phyloP scores from a whole-genome alignment of 202 grass and related monocot genomes.

The Schoenoplectus tabernaemontani region DNA sequence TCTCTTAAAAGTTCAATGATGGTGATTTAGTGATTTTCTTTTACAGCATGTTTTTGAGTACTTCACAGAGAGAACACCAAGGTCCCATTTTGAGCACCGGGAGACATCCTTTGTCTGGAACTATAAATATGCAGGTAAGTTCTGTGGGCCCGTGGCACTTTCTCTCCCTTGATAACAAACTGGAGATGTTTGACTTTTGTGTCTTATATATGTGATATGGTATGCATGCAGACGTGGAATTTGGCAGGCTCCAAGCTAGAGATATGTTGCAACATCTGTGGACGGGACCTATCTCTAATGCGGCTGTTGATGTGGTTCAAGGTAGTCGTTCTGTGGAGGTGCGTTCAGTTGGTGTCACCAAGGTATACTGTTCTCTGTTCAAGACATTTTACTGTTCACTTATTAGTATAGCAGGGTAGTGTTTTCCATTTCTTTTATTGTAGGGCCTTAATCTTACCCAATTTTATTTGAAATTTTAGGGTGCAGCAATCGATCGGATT shows the following conservation, averaged over 20 bases:
- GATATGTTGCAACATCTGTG: slow-evolving; percentile 99
- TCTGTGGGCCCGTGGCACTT: slow-evolving; percentile 13
- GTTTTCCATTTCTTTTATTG: neutral
- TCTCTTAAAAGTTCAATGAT: slow-evolving; percentile 20
- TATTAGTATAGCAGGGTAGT: neutral
- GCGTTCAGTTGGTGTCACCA: slow-evolving; percentile 94
- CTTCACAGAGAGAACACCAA: slow-evolving; percentile 94
- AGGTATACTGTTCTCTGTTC: slow-evolving; percentile 39
- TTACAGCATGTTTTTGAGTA: slow-evolving; percentile 94
- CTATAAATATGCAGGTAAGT: slow-evolving; percentile 89
- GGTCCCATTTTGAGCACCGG: slow-evolving; percentile 97
- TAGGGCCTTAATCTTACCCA: neutral
- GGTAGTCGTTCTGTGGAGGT: slow-evolving; percentile 96
- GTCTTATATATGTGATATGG: slow-evolving; percentile 3
- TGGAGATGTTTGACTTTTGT: slow-evolving; percentile 42
- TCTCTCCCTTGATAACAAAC: slow-evolving; percentile 60
- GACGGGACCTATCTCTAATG: slow-evolving; percentile 97
- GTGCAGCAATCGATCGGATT: slow-evolving; percentile 96
- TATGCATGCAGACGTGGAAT: slow-evolving; percentile 70
- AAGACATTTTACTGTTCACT: neutral
- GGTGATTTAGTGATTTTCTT: slow-evolving; percentile 23
- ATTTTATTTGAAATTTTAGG: slow-evolving; percentile 30
- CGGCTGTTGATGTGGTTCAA: slow-evolving; percentile 97
- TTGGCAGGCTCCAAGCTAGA: slow-evolving; percentile 96
- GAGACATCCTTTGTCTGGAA: slow-evolving; percentile 99